Evolutionary conservation across 129 eudicot genomes (phyloP), one percentile per base, ranked within the genome.

Genomic region (Deinandra increscens): DNA sequence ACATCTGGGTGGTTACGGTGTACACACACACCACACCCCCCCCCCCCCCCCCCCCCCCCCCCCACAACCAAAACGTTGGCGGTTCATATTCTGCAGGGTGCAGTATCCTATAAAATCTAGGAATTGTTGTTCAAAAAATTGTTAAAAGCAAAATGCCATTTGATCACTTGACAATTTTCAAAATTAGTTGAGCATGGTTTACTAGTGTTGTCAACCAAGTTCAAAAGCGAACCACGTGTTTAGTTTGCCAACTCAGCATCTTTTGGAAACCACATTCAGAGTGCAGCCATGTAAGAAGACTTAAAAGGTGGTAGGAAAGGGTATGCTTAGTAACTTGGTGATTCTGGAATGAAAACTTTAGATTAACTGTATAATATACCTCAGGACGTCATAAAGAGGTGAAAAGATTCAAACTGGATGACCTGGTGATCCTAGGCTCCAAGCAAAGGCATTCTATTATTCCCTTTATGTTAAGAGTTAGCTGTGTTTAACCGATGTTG

Each of bases 141-240:
- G 31, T 19, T 19, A 31, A 56, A 51, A 54, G 60, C 60, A 54
- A 54, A 56, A 56, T 56, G 38, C 0, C 62, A 26, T 22, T 56
- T 22, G 15, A 56, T 56, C 62, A 56, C 62, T 56, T 56, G 62
- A 23, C n/a, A 4, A 56, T 11, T 56, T 56, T 56, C 37, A 56
- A 56, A 51, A 20, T 18, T 22, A 10, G 62, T 23, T 55, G 15
- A 4, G 12, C 62, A 22, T 9, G 4, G 10, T 23, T 56, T 22
- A 55, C 36, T 20, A 56, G n/a, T 22, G 37, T 26, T 22, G 37
- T 23, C 62, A 56, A 13, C 38, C 62, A 56, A 9, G 37, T 56
- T 26, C 9, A 23, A 56, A 49, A 7, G 37, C 17, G 8, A 56
- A 56, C 37, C 7, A 12, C 2, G 10, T 20, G 9, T 51, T 8